phyloP scores from a whole-genome alignment of 1,284 basidiomycete genomes.

The Cryptococcus jaspeensis region DNA sequence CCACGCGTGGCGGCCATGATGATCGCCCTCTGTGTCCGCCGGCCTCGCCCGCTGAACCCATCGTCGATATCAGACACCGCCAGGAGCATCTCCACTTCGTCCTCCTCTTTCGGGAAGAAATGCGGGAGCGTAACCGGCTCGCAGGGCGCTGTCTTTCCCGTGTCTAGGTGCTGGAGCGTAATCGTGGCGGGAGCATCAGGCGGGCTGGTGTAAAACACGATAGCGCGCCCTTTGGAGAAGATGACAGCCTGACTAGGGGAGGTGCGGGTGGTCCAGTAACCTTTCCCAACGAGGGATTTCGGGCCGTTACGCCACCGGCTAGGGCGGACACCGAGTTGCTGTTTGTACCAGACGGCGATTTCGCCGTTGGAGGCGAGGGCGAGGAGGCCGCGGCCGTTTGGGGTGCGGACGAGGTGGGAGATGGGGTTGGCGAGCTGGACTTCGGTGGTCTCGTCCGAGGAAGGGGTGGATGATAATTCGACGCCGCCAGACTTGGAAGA shows the following conservation, averaged over 20 bases:
- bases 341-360: constrained; percentile 43
- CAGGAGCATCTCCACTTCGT: constrained; percentile 41
- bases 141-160: constrained; percentile 20
- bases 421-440: constrained; percentile 36
- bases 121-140: constrained; percentile 35
- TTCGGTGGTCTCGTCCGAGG: constrained; percentile 12
- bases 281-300: constrained; percentile 36
- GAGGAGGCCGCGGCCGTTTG: constrained; percentile 48
- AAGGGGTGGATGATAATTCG: not conserved
- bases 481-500: constrained; percentile 14
- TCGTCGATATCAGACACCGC: constrained; percentile 52
- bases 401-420: constrained; percentile 44
- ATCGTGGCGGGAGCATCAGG: constrained; percentile 20
- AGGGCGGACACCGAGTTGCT: constrained; percentile 29
- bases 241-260: constrained; percentile 31
- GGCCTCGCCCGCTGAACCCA: constrained; percentile 34
- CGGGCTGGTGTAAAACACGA: constrained; percentile 36
- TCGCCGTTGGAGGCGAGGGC: constrained; percentile 39
- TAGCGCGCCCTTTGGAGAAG: constrained; percentile 47
- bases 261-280: constrained; percentile 29
- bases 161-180: constrained; percentile 43
- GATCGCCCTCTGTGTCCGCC: constrained; percentile 40
- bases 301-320: constrained; percentile 11
- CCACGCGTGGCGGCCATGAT: constrained; percentile 41
- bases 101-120: constrained; percentile 31